phyloP scores from a whole-genome alignment of 495 filamentous ascomycete species.

The Penicillium roqueforti region DNA sequence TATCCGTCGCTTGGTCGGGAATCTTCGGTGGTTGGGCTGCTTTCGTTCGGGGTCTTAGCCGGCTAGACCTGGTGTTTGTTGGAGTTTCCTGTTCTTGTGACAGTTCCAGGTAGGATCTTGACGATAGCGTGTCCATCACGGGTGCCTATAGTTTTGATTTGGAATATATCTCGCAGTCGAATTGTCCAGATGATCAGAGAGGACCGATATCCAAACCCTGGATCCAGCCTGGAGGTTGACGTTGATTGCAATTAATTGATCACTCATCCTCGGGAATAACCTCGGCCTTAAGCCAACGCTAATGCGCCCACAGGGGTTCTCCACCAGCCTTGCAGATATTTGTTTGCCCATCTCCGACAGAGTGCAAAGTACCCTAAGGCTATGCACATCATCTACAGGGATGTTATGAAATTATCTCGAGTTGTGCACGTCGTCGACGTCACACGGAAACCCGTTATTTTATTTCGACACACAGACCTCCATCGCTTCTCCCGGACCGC shows the following conservation, averaged over 20 bases:
- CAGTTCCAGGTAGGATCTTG: constrained; percentile 21
- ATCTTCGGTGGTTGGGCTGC: constrained; percentile 9
- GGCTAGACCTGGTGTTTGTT: neutral
- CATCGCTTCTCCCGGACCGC: too few species aligned
- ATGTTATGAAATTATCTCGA: too few species aligned
- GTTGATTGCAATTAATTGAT: neutral
- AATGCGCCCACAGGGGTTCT: neutral
- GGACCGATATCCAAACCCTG: too few species aligned
- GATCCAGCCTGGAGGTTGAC: too few species aligned
- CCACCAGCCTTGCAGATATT: neutral
- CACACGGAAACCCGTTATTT: neutral
- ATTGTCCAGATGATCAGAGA: neutral
- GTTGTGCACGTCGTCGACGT: neutral
- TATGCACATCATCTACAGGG: too few species aligned
- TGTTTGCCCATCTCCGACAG: neutral
- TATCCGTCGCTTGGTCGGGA: constrained; percentile 9
- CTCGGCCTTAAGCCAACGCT: constrained; percentile 1
- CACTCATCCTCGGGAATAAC: neutral
- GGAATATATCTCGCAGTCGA: neutral
- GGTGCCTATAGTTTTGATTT: neutral
- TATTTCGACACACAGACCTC: neutral
- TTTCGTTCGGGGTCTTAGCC: constrained; percentile 4
- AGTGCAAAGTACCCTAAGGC: too few species aligned
- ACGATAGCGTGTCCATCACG: constrained; percentile 9
- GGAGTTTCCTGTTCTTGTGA: neutral